Conservation (phyloP, 2,329 filamentous ascomycete genomes). For the Grosmannia penicillata region DNA sequence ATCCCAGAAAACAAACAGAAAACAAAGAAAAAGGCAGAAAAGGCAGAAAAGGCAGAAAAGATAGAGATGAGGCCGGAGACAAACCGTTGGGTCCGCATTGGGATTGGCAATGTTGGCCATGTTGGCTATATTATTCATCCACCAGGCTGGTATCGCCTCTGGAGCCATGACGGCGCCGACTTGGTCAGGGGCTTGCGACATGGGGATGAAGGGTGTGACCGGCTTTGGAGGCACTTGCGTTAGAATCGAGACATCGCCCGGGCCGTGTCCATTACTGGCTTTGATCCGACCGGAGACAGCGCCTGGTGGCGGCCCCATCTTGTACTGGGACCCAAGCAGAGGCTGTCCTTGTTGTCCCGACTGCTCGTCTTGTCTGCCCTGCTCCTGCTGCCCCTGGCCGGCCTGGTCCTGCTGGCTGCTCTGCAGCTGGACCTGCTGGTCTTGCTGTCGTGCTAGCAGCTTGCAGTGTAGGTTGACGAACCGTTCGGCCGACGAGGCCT, state of each 20-base stretch:
- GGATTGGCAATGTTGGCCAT: conserved; percentile 9
- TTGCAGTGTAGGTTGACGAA: conserved; percentile 45
- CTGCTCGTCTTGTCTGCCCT: not conserved
- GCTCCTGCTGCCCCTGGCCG: not conserved
- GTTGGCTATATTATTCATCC: conserved; percentile 13
- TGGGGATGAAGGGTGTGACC: conserved; percentile 8
- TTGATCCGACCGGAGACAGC: conserved; percentile 13
- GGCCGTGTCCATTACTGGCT: not conserved
- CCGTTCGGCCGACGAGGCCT: conserved; percentile 42
- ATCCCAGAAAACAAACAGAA: not conserved
- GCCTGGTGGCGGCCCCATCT: not conserved
- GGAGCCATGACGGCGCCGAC: conserved; percentile 1
- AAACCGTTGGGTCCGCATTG: conserved; percentile 6
- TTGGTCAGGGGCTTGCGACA: conserved; percentile 6
- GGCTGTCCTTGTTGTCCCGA: not conserved
- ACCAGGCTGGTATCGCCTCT: conserved; percentile 11
- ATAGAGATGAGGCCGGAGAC: no score
- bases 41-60: no score
- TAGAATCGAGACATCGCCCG: not conserved
- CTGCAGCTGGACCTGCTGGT: not conserved
- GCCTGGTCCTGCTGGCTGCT: not conserved
- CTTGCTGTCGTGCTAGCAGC: conserved; percentile 31
- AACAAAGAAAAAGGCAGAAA: not conserved
- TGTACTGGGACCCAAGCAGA: not conserved
- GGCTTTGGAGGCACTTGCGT: conserved; percentile 3